Evolutionary conservation across 805 yeast genomes (phyloP), one percentile per base, ranked within the genome.

Genomic region (Candida chilensis): DNA sequence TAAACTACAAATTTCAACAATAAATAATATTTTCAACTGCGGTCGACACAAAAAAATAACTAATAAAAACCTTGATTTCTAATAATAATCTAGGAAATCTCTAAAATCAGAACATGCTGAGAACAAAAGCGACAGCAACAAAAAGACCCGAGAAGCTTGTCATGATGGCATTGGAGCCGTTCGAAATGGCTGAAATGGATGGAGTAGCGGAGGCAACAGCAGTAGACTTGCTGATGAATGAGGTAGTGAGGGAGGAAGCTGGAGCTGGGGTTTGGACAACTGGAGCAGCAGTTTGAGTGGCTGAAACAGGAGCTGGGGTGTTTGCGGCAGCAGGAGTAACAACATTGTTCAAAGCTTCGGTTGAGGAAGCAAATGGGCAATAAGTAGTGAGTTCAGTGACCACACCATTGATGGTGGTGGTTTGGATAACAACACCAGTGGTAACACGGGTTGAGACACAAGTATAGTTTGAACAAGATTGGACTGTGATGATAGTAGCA

Each of bases 311-410:
- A n/a, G 22, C 22, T 20, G 22, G 22, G 22, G n/a, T n/a, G n/a
- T 10, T n/a, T 10, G 22, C 22, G 10, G 22, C 11, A 20, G 22
- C n/a, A n/a, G 22, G n/a, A n/a, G 22, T n/a, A 20, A 20, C 22
- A n/a, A 20, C 22, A 10, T 10, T 10, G 22, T 10, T n/a, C 10
- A 20, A 10, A 20, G 22, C 22, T 20, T 10, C 11, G 22, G 22
- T 20, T 10, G 22, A 20, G 22, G 22, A 10, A 20, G 22, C 22
- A 20, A 20, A 10, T 20, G 22, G 22, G n/a, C 11, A 24, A 30
- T 24, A 12, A 24, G 29, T 24, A 25, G 35, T 25, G 13, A 34
- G 11, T 19, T 28, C 28, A 26, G 34, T 26, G n/a, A 26, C 22
- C 16, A 22, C 30, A 14, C 20, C 26, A 24, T n/a, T n/a, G n/a